phyloP scores from a whole-genome alignment of 345 rosid genomes.

The Camelina sativa region DNA sequence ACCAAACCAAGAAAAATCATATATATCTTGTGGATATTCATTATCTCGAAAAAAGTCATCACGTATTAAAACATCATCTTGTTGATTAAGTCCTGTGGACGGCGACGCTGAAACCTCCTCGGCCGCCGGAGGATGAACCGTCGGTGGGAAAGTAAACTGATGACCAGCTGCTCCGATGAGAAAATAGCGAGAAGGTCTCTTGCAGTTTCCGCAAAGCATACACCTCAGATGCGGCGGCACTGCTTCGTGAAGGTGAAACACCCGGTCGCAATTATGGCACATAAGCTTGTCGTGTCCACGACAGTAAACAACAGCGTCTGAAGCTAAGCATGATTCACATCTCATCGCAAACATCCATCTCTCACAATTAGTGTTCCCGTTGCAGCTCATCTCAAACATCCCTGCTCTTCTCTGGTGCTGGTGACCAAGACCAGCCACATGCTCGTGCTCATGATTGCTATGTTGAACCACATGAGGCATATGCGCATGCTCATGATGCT shows the following conservation, averaged over 20 bases:
- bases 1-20: background rate
- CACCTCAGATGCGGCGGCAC: slow-evolving; percentile 3
- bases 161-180: background rate
- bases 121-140: background rate
- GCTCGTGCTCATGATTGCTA: too few species aligned
- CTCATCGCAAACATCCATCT: slow-evolving; percentile 19
- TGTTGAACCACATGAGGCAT: background rate
- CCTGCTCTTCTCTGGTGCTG: background rate
- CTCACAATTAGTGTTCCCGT: slow-evolving; percentile 10
- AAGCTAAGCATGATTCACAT: background rate
- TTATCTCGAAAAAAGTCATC: too few species aligned
- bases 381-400: slow-evolving; percentile 1
- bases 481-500: background rate
- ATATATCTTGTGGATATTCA: too few species aligned
- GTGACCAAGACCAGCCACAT: too few species aligned
- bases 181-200: background rate
- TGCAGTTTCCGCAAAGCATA: slow-evolving; percentile 8
- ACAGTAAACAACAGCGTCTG: slow-evolving; percentile 18
- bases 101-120: background rate
- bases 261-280: background rate
- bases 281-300: background rate
- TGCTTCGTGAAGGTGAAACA: background rate
- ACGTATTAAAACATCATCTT: background rate
- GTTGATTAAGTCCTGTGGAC: background rate
- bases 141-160: background rate